phyloP scores from a whole-genome alignment of 441 rosid species.

The Populus hybrid region DNA sequence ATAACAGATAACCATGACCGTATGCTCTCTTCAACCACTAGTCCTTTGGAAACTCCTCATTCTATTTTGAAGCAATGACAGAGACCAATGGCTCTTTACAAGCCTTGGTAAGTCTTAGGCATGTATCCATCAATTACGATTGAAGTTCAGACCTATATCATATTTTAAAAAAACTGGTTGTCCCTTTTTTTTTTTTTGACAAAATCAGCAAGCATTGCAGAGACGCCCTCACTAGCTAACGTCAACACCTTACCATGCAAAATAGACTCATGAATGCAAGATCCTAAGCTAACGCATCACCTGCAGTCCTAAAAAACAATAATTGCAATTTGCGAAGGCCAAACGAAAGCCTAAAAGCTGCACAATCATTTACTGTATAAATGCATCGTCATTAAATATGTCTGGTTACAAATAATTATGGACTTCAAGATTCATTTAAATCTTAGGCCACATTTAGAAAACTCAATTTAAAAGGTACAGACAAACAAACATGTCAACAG shows the following conservation, averaged over 20 bases:
- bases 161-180: too few relatives aligned
- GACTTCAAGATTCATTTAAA: background rate
- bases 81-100: too few relatives aligned
- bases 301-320: background rate
- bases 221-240: background rate
- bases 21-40: too few relatives aligned
- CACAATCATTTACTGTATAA: background rate
- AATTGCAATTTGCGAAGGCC: background rate
- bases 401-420: background rate
- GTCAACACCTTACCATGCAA: background rate
- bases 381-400: background rate
- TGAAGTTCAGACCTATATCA: too few relatives aligned
- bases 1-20: too few relatives aligned
- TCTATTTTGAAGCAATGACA: too few relatives aligned
- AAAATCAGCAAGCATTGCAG: background rate
- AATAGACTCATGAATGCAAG: background rate
- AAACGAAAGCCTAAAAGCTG: background rate
- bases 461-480: background rate
- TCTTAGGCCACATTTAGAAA: background rate
- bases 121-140: too few relatives aligned
- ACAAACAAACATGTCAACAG: background rate
- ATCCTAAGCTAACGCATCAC: background rate
- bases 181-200: too few relatives aligned
- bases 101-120: too few relatives aligned
- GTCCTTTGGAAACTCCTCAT: too few relatives aligned